A percentile compares a stretch with the other conserved stretches of the same genome.
Conservation (phyloP, 495 filamentous ascomycete species). For the Xanthoparmelia taractica region DNA sequence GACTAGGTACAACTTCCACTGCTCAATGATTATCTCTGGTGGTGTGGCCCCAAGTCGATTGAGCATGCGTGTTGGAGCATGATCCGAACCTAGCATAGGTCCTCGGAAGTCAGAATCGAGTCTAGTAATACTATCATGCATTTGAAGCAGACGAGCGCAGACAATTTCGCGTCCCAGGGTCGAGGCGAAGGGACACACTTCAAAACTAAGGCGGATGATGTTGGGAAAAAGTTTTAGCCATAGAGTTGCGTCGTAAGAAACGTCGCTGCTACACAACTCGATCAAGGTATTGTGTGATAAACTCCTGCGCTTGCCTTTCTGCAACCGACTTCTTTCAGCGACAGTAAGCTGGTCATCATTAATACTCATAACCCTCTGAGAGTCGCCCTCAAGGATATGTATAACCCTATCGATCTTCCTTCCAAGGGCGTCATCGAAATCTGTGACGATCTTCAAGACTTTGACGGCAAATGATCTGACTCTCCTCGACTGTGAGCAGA, state of each 20-base stretch:
- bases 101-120: slow-evolving; percentile 67
- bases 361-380: slow-evolving; percentile 78
- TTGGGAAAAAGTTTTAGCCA: slow-evolving; percentile 99
- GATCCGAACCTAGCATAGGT: slow-evolving; percentile 52
- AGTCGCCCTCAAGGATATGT: slow-evolving; percentile 83
- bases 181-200: slow-evolving; percentile 83
- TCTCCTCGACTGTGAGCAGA: slow-evolving; percentile 87
- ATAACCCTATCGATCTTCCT: slow-evolving; percentile 78
- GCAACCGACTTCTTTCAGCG: slow-evolving; percentile 84
- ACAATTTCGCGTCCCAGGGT: slow-evolving; percentile 84
- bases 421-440: slow-evolving; percentile 84
- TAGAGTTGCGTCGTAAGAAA: slow-evolving; percentile 85
- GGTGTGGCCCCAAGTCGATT: slow-evolving; percentile 59
- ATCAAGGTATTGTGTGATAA: slow-evolving; percentile 79
- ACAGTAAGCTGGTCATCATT: slow-evolving; percentile 89
- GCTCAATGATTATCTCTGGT: slow-evolving; percentile 83
- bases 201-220: slow-evolving; percentile 81
- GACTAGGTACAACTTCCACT: slow-evolving; percentile 97
- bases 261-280: slow-evolving; percentile 91
- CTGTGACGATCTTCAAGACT: slow-evolving; percentile 82
- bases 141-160: slow-evolving; percentile 82
- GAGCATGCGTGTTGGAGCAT: slow-evolving; percentile 34
- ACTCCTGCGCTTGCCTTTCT: slow-evolving; percentile 80
- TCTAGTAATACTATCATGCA: slow-evolving; percentile 72
- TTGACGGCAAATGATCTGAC: slow-evolving; percentile 88